Evolutionary conservation across 352 stramenopile species (phyloP), one percentile per base, ranked within the genome.

Genomic region (Phytophthora aleatoria): DNA sequence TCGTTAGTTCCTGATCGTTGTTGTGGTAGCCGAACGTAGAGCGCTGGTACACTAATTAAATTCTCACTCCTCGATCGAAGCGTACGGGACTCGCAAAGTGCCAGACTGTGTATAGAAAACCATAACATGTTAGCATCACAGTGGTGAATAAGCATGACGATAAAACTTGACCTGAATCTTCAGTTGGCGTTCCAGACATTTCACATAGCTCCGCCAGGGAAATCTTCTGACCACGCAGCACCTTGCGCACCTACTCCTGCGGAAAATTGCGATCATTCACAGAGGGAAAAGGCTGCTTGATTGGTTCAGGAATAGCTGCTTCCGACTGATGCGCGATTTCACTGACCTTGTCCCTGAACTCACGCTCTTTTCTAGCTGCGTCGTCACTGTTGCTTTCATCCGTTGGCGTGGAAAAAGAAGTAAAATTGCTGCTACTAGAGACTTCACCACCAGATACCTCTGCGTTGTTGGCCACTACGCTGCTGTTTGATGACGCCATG

Each of bases 1-100:
- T n/a, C n/a, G n/a, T n/a, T n/a, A n/a, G n/a, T n/a, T n/a, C n/a
- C n/a, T n/a, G n/a, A n/a, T n/a, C n/a, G n/a, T n/a, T n/a, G n/a
- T n/a, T n/a, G n/a, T n/a, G n/a, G 64, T 77, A 26, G 75, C 80
- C 38, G 33, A 95, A 86, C 16, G 28, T 33, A 33, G 28, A 33
- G 28, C 3, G 28, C 28, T 3, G 28, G 6, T 33, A 33, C 6
- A 33, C 28, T 3, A 33, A 38, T 38, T 12, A 38, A 38, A 38
- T 12, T 12, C 5, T 8, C 7, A 12, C 33, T 8, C 8, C 4
- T 38, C 33, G 33, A 12, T 12, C 5, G 7, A 38, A 38, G 33
- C 33, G 33, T 8, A 38, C 33, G 4, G 33, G 33, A 38, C 33
- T 38, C 7, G 33, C 33, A 38, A 38, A 11, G 8, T 12, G 3